These are phyloP conservation scores for Strobilomyces dryophilus DNA, from an alignment of 768 basidiomycete species.

Conservation along the genomic window DNA sequence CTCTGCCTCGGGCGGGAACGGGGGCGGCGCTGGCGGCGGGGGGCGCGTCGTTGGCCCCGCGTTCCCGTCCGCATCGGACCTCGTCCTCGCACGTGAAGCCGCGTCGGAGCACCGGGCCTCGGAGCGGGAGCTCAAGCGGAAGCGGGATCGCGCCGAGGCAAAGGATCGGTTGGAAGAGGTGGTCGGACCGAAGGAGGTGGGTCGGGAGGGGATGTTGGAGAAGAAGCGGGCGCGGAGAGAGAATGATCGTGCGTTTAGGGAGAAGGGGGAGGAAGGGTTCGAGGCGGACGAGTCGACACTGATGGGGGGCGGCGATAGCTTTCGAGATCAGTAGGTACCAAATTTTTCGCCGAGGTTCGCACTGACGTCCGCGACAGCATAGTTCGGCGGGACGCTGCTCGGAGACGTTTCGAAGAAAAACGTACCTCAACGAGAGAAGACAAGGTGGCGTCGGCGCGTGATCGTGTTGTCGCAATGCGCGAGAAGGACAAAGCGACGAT, in stretches of 20 bases:
- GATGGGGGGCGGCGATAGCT: constrained; percentile 81
- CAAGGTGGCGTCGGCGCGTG: constrained; percentile 46
- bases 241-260: constrained; percentile 64
- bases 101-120: constrained; percentile 47
- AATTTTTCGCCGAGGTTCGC: background rate
- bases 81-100: constrained; percentile 65
- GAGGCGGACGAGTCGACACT: constrained; percentile 78
- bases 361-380: constrained; percentile 45
- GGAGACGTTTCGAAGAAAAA: constrained; percentile 57
- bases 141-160: constrained; percentile 60
- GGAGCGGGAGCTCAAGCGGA: constrained; percentile 57
- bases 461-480: constrained; percentile 58
- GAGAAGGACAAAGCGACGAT: constrained; percentile 90
- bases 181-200: constrained; percentile 76
- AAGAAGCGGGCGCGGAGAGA: constrained; percentile 78
- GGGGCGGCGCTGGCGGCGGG: background rate
- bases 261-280: constrained; percentile 67
- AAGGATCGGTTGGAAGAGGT: constrained; percentile 72
- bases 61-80: constrained; percentile 65
- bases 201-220: constrained; percentile 81
- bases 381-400: constrained; percentile 70
- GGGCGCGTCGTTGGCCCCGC: constrained; percentile 59
- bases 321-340: constrained; percentile 63
- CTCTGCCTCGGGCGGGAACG: background rate
- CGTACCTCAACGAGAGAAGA: constrained; percentile 41